Conservation (phyloP, 164 flowering plant species). For the Chloranthus sessilifolius region DNA sequence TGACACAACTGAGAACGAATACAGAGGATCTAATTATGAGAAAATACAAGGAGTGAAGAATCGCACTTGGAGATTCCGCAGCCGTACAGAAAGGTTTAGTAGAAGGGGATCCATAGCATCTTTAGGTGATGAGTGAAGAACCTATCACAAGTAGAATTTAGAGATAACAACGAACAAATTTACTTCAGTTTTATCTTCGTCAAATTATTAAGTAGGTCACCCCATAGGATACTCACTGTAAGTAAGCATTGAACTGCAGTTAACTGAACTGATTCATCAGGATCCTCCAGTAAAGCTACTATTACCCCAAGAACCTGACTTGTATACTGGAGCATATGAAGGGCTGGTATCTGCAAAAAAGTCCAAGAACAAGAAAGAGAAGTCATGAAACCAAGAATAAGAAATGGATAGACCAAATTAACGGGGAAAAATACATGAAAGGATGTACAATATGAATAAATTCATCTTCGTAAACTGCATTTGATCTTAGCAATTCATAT, state of each 20-base stretch:
- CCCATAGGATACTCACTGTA: constrained; percentile 32
- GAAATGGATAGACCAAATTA: too few species aligned
- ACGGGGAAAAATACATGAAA: too few species aligned
- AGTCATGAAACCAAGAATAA: not conserved
- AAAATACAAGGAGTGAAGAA: not conserved
- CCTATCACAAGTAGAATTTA: constrained; percentile 29
- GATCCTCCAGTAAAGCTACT: constrained; percentile 83
- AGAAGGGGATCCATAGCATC: constrained; percentile 80
- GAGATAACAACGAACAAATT: too few species aligned
- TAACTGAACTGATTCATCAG: constrained; percentile 82
- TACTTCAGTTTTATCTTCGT: not conserved
- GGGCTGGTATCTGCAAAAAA: constrained; percentile 67
- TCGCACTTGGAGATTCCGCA: constrained; percentile 83
- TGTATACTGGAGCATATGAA: constrained; percentile 47
- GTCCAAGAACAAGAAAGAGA: not conserved
- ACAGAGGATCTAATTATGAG: too few species aligned
- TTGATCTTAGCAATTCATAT: too few species aligned
- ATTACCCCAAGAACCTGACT: constrained; percentile 82
- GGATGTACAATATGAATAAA: too few species aligned
- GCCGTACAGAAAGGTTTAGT: constrained; percentile 63
- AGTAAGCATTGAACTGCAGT: constrained; percentile 83
- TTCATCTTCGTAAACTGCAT: too few species aligned
- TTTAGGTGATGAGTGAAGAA: constrained; percentile 63
- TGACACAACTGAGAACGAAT: too few species aligned
- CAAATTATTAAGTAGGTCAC: too few species aligned